Evolutionary conservation across 495 filamentous ascomycete species (phyloP), one percentile per base, ranked within the genome.

Genomic region (Lophium mytilinum): DNA sequence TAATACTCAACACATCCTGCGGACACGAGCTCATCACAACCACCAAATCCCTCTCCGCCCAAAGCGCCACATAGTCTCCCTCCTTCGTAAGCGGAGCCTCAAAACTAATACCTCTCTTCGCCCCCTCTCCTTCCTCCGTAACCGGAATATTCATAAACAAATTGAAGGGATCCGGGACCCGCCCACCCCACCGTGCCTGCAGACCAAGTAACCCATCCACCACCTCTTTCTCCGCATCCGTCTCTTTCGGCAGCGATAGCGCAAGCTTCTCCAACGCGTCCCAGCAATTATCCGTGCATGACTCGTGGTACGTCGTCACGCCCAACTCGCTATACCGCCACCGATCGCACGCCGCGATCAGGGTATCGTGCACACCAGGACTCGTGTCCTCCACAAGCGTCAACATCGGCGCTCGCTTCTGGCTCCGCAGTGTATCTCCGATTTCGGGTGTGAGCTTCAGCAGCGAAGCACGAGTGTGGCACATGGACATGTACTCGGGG

Each of bases 141-240:
- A 75, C 58, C 0, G 73, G 62, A 17, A 76, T 73, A 55, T 78
- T 76, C 75, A 78, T 78, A 56, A 76, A 76, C 14, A 78, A 43
- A 60, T 78, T 78, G 8, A 78, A 61, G 1, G 74, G 75, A 51
- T 70, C 68, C 2, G 74, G 75, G 14, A 70, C 66, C 46, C 69
- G 67, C 5, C 56, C 59, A 10, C 59, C 60, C 5, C 63, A 40
- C 24, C n/a, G 18, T 14, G 51, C 50, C 52, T 62, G 58, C 37
- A 62, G 21, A 4, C 35, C 57, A 14, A 42, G 50, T 1, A 65
- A 9, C 1, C 39, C 53, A 17, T 61, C 58, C 1, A 37, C 36
- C 14, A 47, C 37, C 10, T 60, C 52, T 21, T 47, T 21, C n/a
- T 47, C 43, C 18, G 10, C 43, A 11, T 15, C 10, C 6, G 24